A percentile compares a stretch with the other conserved stretches of the same genome.
phyloP scores from a whole-genome alignment of 331 rosid species.

The Rosa hybrid region DNA sequence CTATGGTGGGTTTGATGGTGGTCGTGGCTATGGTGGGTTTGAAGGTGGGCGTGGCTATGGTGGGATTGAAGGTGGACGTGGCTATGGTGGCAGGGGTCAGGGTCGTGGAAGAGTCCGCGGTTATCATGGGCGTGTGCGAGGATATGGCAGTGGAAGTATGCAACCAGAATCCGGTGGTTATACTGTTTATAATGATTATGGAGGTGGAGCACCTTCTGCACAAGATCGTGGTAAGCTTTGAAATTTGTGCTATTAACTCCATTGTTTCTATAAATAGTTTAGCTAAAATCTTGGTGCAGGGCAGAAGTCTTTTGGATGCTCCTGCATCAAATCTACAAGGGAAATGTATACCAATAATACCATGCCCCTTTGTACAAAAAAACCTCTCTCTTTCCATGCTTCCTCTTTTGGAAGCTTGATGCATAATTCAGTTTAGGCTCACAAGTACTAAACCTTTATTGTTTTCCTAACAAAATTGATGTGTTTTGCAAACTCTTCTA shows the following conservation, averaged over 20 bases:
- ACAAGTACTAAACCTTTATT: background rate
- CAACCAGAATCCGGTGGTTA: constrained; percentile 16
- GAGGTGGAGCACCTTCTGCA: constrained; percentile 12
- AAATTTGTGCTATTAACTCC: background rate
- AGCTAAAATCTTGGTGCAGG: no score
- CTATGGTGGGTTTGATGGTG: background rate
- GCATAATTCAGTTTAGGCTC: background rate
- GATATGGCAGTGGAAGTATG: constrained; percentile 22
- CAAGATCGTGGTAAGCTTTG: constrained; percentile 22
- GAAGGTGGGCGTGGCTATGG: background rate
- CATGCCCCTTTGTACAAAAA: background rate
- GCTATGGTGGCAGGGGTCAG: background rate
- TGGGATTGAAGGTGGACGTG: background rate
- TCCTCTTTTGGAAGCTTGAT: background rate
- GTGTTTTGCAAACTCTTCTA: background rate
- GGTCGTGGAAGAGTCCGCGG: constrained; percentile 17
- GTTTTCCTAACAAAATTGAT: background rate
- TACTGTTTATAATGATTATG: constrained; percentile 29
- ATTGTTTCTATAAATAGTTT: background rate
- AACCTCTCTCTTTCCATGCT: no score
- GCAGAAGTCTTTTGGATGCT: no score
- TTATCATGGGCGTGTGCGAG: constrained; percentile 30
- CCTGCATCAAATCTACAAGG: background rate
- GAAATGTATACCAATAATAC: background rate
- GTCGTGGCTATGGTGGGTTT: background rate